These are phyloP conservation scores for Rubia tinctorum DNA, from an alignment of 305 asterid species.

Conservation along the genomic window DNA sequence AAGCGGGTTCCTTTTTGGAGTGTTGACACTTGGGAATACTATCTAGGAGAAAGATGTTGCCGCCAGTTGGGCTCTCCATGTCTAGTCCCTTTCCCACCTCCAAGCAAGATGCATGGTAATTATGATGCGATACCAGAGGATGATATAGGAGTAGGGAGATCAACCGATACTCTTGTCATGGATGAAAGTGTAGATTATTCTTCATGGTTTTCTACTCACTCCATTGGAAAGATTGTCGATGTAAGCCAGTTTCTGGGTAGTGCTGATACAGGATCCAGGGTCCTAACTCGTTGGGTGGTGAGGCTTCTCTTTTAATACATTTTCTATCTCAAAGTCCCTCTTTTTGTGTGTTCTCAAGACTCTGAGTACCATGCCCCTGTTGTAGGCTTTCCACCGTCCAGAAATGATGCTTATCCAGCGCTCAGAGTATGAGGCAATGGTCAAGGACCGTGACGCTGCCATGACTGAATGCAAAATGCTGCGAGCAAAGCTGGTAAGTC, in stretches of 20 bases:
- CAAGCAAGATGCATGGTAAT: conserved; percentile 18
- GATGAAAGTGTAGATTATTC: conserved; percentile 14
- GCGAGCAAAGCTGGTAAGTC: conserved; percentile 18
- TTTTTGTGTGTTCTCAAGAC: not conserved
- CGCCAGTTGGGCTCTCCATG: conserved; percentile 18
- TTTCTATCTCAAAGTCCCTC: not conserved
- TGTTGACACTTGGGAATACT: conserved; percentile 20
- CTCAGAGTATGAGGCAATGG: conserved; percentile 14
- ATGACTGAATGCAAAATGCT: conserved; percentile 18
- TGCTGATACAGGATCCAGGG: conserved; percentile 17
- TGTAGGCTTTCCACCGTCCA: conserved; percentile 19
- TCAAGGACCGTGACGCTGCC: conserved; percentile 9
- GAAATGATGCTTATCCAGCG: conserved; percentile 7
- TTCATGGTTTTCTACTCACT: conserved; percentile 18
- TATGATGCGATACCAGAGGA: conserved; percentile 9
- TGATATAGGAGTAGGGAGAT: conserved; percentile 17
- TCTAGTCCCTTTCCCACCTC: conserved; percentile 20
- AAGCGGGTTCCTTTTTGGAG: conserved; percentile 18
- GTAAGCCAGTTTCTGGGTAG: conserved; percentile 19
- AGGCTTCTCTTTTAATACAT: not conserved
- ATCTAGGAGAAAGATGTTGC: conserved; percentile 17
- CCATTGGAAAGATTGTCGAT: conserved; percentile 19
- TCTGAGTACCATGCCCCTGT: not conserved
- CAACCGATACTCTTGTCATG: conserved; percentile 15
- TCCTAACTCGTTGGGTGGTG: conserved; percentile 14